Percentiles rank a stretch among this genome's conserved stretches.
These are phyloP conservation scores for Chloranthus sessilifolius DNA, from an alignment of 164 flowering plant species.

Conservation along the genomic window DNA sequence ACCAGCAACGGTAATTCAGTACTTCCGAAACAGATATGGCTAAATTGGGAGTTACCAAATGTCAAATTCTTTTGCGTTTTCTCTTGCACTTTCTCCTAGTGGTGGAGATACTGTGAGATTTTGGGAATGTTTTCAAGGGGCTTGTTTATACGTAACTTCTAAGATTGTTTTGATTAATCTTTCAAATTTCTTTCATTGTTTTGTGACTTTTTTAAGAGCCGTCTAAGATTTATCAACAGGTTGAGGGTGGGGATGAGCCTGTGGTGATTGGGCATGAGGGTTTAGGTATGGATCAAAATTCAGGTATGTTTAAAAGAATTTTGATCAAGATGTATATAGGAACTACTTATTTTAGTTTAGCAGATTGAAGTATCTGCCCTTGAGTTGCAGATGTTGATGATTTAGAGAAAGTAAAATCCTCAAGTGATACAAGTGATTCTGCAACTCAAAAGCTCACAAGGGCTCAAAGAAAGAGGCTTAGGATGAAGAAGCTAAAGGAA, in stretches of 20 bases:
- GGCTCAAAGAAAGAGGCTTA: conserved; percentile 55
- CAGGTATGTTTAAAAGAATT: conserved; percentile 3
- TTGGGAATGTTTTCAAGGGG: no score
- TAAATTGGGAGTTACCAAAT: no score
- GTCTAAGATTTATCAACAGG: neutral
- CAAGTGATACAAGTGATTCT: conserved; percentile 14
- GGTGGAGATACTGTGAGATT: no score
- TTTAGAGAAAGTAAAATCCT: conserved; percentile 12
- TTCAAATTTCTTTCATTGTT: neutral
- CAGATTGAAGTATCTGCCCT: no score
- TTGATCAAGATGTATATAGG: neutral
- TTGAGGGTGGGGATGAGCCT: no score
- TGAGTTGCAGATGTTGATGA: conserved; percentile 16
- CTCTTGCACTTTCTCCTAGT: no score
- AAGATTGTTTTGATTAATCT: no score
- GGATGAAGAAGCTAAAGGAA: conserved; percentile 44
- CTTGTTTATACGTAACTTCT: no score
- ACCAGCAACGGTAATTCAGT: no score
- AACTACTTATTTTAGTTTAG: neutral
- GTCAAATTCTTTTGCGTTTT: no score
- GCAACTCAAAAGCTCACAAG: conserved; percentile 38
- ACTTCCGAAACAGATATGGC: no score
- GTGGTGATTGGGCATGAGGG: neutral
- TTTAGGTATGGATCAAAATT: neutral
- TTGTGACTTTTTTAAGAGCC: neutral